Evolutionary conservation across 2,329 filamentous ascomycete genomes (phyloP).

Genomic region (Byssochlamys sp.): DNA sequence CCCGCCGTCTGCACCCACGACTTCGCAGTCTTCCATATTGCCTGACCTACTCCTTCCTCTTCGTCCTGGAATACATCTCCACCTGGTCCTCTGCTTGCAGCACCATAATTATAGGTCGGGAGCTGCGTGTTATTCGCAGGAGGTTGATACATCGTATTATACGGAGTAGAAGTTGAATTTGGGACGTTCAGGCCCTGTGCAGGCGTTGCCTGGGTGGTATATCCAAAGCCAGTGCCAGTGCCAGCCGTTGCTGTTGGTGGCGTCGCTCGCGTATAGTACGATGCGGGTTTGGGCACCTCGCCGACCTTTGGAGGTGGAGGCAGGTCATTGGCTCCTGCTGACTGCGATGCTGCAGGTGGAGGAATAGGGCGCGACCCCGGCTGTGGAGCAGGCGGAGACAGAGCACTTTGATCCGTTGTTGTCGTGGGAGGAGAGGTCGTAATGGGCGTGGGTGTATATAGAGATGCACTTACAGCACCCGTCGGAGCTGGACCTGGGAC

Average conservation of each 20-base stretch:
- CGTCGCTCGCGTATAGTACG: slow-evolving; percentile 29
- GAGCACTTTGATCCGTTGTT: neutral
- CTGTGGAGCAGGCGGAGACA: slow-evolving; percentile 32
- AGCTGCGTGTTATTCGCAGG: slow-evolving; percentile 5
- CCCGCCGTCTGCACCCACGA: slow-evolving; percentile 34
- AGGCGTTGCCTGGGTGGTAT: neutral
- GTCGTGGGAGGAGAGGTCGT: slow-evolving; percentile 1
- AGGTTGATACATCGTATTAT: slow-evolving; percentile 15
- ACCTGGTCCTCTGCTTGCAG: neutral
- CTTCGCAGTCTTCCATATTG: slow-evolving; percentile 31
- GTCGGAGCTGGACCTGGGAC: slow-evolving; percentile 17
- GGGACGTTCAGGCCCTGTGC: slow-evolving; percentile 7
- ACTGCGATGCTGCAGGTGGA: slow-evolving; percentile 13
- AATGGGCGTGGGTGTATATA: slow-evolving; percentile 9
- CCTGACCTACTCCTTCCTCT: slow-evolving; percentile 23
- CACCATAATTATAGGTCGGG: neutral
- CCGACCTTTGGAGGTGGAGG: slow-evolving; percentile 13
- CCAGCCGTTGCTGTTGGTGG: slow-evolving; percentile 16
- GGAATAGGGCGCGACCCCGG: slow-evolving; percentile 21
- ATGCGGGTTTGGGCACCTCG: slow-evolving; percentile 18
- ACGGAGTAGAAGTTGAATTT: slow-evolving; percentile 18
- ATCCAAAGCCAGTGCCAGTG: neutral
- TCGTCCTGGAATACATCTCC: slow-evolving; percentile 3
- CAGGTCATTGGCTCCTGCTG: slow-evolving; percentile 18
- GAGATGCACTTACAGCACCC: slow-evolving; percentile 9